Evolutionary conservation across 495 filamentous ascomycete genomes (phyloP), one percentile per base, ranked within the genome.

Genomic region (Schizothecium vesticola): DNA sequence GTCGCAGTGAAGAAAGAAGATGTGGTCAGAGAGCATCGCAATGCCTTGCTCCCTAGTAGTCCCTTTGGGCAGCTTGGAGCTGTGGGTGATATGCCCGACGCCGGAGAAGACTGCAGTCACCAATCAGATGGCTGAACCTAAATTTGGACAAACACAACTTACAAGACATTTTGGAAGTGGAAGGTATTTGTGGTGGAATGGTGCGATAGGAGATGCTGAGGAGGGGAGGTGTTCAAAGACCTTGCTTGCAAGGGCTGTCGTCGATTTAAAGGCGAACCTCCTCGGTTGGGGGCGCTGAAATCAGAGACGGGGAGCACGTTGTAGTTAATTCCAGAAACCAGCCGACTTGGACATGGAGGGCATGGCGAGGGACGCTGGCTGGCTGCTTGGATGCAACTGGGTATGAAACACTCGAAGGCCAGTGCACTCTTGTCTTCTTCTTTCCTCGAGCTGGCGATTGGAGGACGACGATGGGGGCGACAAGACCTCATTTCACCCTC

Each of bases 11-110:
- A 84, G 71, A 74, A 82, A 78, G 75, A 82, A 82, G 4, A 66
- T 69, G 70, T 82, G 89, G 75, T 88, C 84, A 69, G 90, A 89
- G 9, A 92, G 85, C 13, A 87, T 83, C 56, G 82, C 78, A 51
- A 92, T 76, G 51, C 87, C 89, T 11, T 83, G 83, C 63, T 86
- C 80, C 29, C 83, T 85, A 7, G 83, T 84, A 33, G 87, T 80
- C 29, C 75, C 77, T 1, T 79, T 36, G 0, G 91, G 89, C 63
- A 92, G 82, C 1, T 85, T 79, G 12, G 87, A 89, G 31, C 85
- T 80, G 70, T 84, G 86, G 33, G 82, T 83, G 64, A 89, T 77
- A 51, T 75, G 76, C 12, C 80, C 83, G 28, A 76, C 77, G 58
- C 72, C 73, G 24, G 68, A 75, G 66, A 84, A 72, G 72, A 82